Base-by-base conservation (phyloP, 331 rosid genomes). In the Rosa hybrid region DNA sequence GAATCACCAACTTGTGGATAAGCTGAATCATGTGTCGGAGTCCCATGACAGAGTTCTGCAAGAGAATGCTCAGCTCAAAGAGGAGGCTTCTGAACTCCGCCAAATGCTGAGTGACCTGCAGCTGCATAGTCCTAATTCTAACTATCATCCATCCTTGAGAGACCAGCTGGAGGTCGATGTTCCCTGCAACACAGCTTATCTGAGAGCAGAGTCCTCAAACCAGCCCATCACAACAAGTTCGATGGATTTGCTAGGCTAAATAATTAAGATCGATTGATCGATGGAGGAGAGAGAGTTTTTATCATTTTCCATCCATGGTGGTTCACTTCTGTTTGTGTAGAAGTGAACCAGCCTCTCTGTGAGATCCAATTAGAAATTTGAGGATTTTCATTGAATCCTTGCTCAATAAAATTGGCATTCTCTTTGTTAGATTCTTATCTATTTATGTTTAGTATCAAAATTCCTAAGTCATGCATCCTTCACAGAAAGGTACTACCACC, bases 1-100 rank as follows among this genome's bases (percentile, higher is more conserved):
- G 94, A 96, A 96, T 13, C 93, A 89, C 56, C 94, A 88, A 65
- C 92, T 96, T n/a, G 51, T 92, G 1, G 97, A 92, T 30, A 90
- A 90, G 86, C 83, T 96, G 73, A 90, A 87, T 87, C 90, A 85
- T 74, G 94, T 87, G 20, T 90, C 94, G 0, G 98, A 93, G 57
- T 75, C 78, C 81, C 97, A 89, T 78, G 94, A 88, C 20, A 86
- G 38, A 67, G 94, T 81, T 12, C 41, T 89, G 75, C 90, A 85
- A 81, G 97, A 93, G 77, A 96, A 93, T 85, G 80, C 78, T 84
- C 89, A 88, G 81, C 91, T 96, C 60, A 93, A 89, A 80, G 91
- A 93, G 71, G 91, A 96, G 84, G 70, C 89, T 73, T 88, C 92
- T 0, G 94, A 90, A 25, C 99, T 96, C 71, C 87, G 97, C 41